Evolutionary conservation across 2,329 filamentous ascomycete genomes (phyloP).

Genomic region (Colletotrichum somersetense): DNA sequence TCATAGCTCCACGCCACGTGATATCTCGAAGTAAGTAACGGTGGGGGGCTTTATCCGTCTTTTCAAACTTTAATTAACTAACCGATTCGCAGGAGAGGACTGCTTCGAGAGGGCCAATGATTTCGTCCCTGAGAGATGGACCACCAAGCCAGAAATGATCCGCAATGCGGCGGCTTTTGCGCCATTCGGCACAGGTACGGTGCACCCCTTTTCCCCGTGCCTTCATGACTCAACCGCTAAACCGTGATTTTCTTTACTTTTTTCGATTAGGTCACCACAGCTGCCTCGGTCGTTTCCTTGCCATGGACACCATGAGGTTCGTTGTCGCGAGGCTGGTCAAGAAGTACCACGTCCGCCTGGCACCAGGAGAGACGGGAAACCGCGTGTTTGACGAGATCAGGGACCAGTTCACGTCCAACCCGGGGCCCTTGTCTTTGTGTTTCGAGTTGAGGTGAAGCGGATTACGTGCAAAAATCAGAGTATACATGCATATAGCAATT

Average conservation of each 20-base stretch:
- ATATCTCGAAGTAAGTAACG: slow-evolving; percentile 52
- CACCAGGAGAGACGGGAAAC: slow-evolving; percentile 35
- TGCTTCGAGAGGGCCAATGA: slow-evolving; percentile 48
- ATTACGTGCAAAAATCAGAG: not conserved
- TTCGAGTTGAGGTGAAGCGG: slow-evolving; percentile 36
- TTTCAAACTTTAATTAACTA: not conserved
- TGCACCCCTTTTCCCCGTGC: not conserved
- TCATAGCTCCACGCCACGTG: slow-evolving; percentile 43
- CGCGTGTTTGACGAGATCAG: slow-evolving; percentile 37
- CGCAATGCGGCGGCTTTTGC: slow-evolving; percentile 48
- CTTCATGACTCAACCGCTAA: not conserved
- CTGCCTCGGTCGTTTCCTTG: slow-evolving; percentile 39
- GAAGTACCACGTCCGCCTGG: slow-evolving; percentile 34
- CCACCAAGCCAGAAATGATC: slow-evolving; percentile 49
- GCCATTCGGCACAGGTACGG: slow-evolving; percentile 51
- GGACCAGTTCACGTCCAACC: slow-evolving; percentile 40
- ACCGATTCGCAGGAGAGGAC: slow-evolving; percentile 43
- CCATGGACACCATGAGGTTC: slow-evolving; percentile 37
- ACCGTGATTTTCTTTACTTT: not conserved
- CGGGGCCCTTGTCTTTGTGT: slow-evolving; percentile 38
- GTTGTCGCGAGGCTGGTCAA: slow-evolving; percentile 38
- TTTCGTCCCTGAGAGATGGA: slow-evolving; percentile 57
- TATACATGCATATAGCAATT: not conserved
- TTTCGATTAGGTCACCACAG: slow-evolving; percentile 30
- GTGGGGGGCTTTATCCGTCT: not conserved